A percentile compares a stretch with the other conserved stretches of the same genome.
These are phyloP conservation scores for Debaryomycetaceae sp. DNA, from an alignment of 1,139 yeast species.

Conservation along the genomic window DNA sequence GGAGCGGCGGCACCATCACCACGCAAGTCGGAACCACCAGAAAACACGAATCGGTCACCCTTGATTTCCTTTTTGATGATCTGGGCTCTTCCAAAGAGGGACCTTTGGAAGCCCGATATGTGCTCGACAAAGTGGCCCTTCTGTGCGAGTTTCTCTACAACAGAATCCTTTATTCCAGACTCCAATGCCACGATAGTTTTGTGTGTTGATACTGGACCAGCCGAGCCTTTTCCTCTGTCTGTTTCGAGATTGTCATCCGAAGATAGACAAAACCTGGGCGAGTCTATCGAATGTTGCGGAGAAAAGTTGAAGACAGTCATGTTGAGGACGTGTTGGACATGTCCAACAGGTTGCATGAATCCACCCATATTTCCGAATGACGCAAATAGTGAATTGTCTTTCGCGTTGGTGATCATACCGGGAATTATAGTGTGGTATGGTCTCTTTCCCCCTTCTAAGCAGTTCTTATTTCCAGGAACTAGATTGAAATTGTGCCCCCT, in stretches of 20 bases:
- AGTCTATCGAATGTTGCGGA: constrained; percentile 74
- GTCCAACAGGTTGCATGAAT: constrained; percentile 84
- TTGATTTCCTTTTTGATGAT: constrained; percentile 50
- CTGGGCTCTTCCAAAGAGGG: constrained; percentile 69
- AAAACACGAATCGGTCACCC: constrained; percentile 43
- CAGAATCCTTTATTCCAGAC: constrained; percentile 52
- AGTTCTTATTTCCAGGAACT: constrained; percentile 54
- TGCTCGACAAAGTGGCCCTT: constrained; percentile 59
- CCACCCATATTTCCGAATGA: constrained; percentile 88
- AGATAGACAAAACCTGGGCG: constrained; percentile 66
- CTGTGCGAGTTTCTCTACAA: constrained; percentile 37
- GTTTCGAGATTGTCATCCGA: constrained; percentile 43
- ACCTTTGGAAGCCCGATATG: constrained; percentile 46
- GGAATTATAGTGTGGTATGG: constrained; percentile 87
- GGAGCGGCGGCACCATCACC: constrained; percentile 83
- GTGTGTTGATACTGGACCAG: constrained; percentile 62
- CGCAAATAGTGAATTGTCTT: constrained; percentile 48
- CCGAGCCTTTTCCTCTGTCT: constrained; percentile 59
- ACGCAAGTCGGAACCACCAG: constrained; percentile 74
- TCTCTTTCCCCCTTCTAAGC: constrained; percentile 66
- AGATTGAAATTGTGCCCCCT: constrained; percentile 76
- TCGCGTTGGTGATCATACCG: constrained; percentile 50
- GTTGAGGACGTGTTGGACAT: constrained; percentile 72
- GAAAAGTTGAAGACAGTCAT: constrained; percentile 58
- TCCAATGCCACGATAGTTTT: constrained; percentile 63